A percentile compares a stretch with the other conserved stretches of the same genome.
Conservation (phyloP, 2,329 filamentous ascomycete genomes). For the Epichloe gansuensis region DNA sequence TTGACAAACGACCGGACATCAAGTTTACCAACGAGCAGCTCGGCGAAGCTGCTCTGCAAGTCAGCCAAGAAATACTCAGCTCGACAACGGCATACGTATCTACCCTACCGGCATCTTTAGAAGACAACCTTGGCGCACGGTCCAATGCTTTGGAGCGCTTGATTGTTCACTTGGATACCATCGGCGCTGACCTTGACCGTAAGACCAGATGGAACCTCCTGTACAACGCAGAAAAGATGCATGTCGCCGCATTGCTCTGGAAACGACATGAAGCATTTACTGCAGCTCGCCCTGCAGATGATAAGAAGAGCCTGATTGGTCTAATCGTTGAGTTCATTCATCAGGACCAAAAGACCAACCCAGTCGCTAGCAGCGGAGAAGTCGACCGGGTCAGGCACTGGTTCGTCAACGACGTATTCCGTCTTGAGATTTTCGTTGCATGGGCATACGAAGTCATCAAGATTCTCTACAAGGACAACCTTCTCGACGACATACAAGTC, state of each 20-base stretch:
- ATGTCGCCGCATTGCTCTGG: constrained; percentile 70
- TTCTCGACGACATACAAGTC: constrained; percentile 40
- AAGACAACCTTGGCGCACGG: constrained; percentile 65
- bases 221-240: constrained; percentile 84
- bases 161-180: constrained; percentile 54
- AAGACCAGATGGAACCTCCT: constrained; percentile 66
- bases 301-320: constrained; percentile 57
- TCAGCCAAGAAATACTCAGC: constrained; percentile 71
- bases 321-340: constrained; percentile 66
- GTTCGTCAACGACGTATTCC: constrained; percentile 66
- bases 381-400: constrained; percentile 72
- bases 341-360: constrained; percentile 59
- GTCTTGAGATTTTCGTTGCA: constrained; percentile 61
- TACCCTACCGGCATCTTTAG: constrained; percentile 59
- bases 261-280: constrained; percentile 61
- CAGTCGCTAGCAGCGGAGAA: constrained; percentile 52
- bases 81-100: constrained; percentile 66
- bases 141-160: constrained; percentile 63
- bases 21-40: constrained; percentile 59
- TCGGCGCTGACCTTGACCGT: constrained; percentile 53
- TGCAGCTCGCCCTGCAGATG: constrained; percentile 41
- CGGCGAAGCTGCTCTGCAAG: constrained; percentile 58
- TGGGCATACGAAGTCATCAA: constrained; percentile 71
- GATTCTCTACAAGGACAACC: constrained; percentile 50
- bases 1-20: constrained; percentile 54